Base-by-base conservation (phyloP, 2,329 filamentous ascomycete genomes). In the Lachnellula cervina region DNA sequence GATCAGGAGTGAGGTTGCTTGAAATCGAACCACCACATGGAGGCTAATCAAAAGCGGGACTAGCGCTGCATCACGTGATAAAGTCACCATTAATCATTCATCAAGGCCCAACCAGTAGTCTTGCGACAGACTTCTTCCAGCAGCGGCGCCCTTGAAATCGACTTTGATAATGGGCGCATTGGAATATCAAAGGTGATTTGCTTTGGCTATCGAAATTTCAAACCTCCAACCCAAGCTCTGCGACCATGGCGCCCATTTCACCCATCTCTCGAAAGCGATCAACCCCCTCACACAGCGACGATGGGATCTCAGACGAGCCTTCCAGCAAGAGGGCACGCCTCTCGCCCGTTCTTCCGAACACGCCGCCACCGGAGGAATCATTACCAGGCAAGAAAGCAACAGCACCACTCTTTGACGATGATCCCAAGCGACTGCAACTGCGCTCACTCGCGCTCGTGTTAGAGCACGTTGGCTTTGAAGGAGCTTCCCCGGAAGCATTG, bases 391-490 rank as follows among this genome's bases (percentile, higher is more conserved):
- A 19, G 19, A 49, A 44, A 52, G 45, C 50, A 45, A 51, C 46
- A 28, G 37, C 38, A 28, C 37, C 49, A 32, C 60, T 68, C 48
- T 69, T 66, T 38, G 60, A 69, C 48, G 67, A 69, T 37, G 62
- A 68, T 34, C 65, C 66, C 25, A 55, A 59, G 34, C 46, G 56
- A 19, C 64, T 70, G 1, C 71, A 87, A 25, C 75, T 77, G 46
- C 77, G 82, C 50, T 79, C 81, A 11, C 79, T 86, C 54, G 78
- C 76, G 0, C 67, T 85, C 54, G 76, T 77, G 3, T 68, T 86
- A 28, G 70, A 79, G 43, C 78, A 84, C 58, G 78, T 84, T 38
- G 83, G 83, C 28, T 87, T 86, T 62, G 73, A 78, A 32, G 72
- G 74, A 25, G 77, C 82, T 14, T 77, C 73, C 0, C 74, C 76